Base-by-base conservation (phyloP, 1,139 yeast genomes). In the Keqinozyma sinolaborantium region DNA sequence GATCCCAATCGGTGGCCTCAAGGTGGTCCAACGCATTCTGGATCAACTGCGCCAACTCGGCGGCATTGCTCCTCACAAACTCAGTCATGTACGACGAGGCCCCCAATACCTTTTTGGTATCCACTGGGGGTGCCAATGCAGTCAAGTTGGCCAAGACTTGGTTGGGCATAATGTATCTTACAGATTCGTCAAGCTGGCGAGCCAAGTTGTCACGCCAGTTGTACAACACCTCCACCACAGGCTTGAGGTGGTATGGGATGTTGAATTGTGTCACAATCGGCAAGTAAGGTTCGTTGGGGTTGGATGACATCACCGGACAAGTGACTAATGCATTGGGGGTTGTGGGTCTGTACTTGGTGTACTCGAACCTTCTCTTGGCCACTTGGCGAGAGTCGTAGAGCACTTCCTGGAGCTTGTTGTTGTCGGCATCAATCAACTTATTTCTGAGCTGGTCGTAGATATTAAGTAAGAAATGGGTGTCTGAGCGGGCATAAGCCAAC, bases 401-500 rank as follows among this genome's bases (percentile, higher is more conserved):
- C 1, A 87, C 97, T n/a, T 66, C 64, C 30, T 49, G 47, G 13
- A 60, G 33, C 32, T 47, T 53, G 8, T 43, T 47, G 6, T 47
- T 43, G 8, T 48, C 53, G 6, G 41, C 34, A 8, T 70, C 75
- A 5, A 84, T 50, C 25, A 92, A 63, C 48, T 72, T 70, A 44
- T 83, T 83, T 39, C 79, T 78, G 54, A 92, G 60, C 43, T 77
- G 77, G 48, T 88, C 95, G 56, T 69, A 94, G 14, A 92, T 83
- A 52, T 83, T 77, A 26, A 92, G 67, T 35, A 92, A 60, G 48
- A 88, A 92, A 54, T 92, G 99, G 0, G 98, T 92, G 58, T 92
- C 99, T 0, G 97, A 85, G 44, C 95, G 73, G 0, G 99, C 99
- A 56, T 92, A 92, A 14, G 84, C 77, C 40, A 70, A 57, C 94